Conservation (phyloP, 1,284 basidiomycete species). For the Tylopilus orsonianus region DNA sequence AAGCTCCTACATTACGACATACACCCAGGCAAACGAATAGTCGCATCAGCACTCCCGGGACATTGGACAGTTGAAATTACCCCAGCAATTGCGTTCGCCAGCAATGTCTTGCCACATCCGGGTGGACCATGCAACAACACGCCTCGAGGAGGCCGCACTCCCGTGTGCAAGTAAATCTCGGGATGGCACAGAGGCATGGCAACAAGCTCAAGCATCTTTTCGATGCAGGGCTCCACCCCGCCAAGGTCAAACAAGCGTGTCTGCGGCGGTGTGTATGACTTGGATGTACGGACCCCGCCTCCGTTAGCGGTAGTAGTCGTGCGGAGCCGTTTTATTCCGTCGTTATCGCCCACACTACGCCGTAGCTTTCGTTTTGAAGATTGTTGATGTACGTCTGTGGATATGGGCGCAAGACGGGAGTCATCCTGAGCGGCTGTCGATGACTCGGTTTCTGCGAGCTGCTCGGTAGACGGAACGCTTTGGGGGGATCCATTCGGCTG, state of each 20-base stretch:
- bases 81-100: conserved; percentile 92
- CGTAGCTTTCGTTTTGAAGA: conserved; percentile 59
- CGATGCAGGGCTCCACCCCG: conserved; percentile 82
- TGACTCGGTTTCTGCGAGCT: conserved; percentile 15
- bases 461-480: background rate
- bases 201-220: conserved; percentile 93
- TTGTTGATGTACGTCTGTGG: conserved; percentile 26
- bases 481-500: conserved; percentile 3
- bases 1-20: conserved; percentile 61
- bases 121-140: conserved; percentile 95
- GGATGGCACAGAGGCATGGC: conserved; percentile 95
- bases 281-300: conserved; percentile 25
- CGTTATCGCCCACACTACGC: conserved; percentile 41
- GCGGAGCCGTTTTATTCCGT: conserved; percentile 50
- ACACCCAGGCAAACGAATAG: background rate
- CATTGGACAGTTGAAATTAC: conserved; percentile 46
- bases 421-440: conserved; percentile 11
- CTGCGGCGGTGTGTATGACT: conserved; percentile 65
- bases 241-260: conserved; percentile 84
- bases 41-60: conserved; percentile 9
- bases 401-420: background rate
- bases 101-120: conserved; percentile 93
- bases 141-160: conserved; percentile 91
- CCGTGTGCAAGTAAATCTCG: conserved; percentile 92
- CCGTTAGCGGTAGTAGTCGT: conserved; percentile 34